A percentile compares a stretch with the other conserved stretches of the same genome.
These are phyloP conservation scores for Aspergillus aculeatinus DNA, from an alignment of 2,329 filamentous ascomycete genomes.

Conservation along the genomic window DNA sequence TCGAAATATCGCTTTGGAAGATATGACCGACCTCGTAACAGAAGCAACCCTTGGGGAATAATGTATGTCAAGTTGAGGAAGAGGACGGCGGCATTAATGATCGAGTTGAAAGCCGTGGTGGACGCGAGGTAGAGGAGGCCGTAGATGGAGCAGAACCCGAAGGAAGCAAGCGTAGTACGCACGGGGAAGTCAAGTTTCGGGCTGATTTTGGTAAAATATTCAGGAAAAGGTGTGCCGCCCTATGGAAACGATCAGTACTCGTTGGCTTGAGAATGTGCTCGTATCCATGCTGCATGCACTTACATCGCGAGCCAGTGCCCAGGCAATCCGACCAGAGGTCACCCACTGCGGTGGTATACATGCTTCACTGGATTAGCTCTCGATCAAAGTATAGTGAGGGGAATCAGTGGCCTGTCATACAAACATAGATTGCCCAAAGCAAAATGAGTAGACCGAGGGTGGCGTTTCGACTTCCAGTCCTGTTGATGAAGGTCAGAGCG, in stretches of 20 bases:
- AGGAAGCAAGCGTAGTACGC: not conserved
- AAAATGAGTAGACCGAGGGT: not conserved
- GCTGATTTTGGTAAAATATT: slow-evolving; percentile 17
- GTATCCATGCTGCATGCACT: not conserved
- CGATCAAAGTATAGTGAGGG: not conserved
- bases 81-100: slow-evolving; percentile 36
- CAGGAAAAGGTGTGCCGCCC: slow-evolving; percentile 13
- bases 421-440: not conserved
- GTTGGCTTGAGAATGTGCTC: not conserved
- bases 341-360: slow-evolving; percentile 17
- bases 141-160: slow-evolving; percentile 43
- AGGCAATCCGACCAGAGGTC: slow-evolving; percentile 14
- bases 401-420: not conserved
- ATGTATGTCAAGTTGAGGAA: slow-evolving; percentile 42
- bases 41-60: slow-evolving; percentile 45
- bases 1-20: slow-evolving; percentile 23
- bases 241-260: not conserved
- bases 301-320: slow-evolving; percentile 17
- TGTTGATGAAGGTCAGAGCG: not conserved
- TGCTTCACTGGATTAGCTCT: not conserved
- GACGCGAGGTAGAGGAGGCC: slow-evolving; percentile 25
- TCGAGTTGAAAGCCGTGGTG: slow-evolving; percentile 40
- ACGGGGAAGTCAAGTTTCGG: slow-evolving; percentile 25
- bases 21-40: slow-evolving; percentile 34
- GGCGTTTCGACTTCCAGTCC: not conserved